Evolutionary conservation across 1,139 yeast genomes (phyloP), one percentile per base, ranked within the genome.

Genomic region (Geotrichum aggregatum): DNA sequence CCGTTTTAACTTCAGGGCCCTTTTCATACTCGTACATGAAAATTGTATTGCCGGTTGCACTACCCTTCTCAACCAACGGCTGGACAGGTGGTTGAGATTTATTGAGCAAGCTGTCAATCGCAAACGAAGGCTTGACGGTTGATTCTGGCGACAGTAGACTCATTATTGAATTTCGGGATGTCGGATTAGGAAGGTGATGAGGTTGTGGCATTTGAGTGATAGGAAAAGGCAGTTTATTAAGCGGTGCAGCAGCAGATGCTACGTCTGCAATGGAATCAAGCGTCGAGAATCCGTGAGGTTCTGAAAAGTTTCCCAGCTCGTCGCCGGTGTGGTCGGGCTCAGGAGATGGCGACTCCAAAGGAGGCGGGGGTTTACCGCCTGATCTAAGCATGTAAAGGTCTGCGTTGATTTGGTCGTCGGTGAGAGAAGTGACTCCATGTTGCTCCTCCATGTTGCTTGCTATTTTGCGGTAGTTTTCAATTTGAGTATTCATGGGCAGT

Each of bases 231-330:
- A 14, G 30, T 13, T 44, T 34, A 24, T 34, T 11, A 6, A 44
- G 18, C 3, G 47, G 47, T 8, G 21, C 13, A 16, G 41, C 47
- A 3, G 36, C 47, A n/a, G 41, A 30, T 5, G 47, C 47, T 2
- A 41, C 47, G 14, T 44, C 41, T 10, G 47, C 47, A 2, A 44
- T 44, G 2, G 47, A 44, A n/a, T 44, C 41, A 11, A 44, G 26
- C 4, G 47, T 22, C 21, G 31, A 14, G 8, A 11, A 16, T 14
- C 7, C 28, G 28, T 24, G 28, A 24, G 28, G 28, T 24, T 39
- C 43, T 21, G 43, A 21, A 39, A 21, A 39, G 5, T 13, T 21
- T 5, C 31, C 28, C 13, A 39, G 28, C 7, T 24, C 28, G 5
- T 24, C 28, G 28, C 28, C 28, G 16, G 33, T 22, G 19, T 13